Base-by-base conservation (phyloP, 1,139 yeast species). In the Yamadazyma atlantica region DNA sequence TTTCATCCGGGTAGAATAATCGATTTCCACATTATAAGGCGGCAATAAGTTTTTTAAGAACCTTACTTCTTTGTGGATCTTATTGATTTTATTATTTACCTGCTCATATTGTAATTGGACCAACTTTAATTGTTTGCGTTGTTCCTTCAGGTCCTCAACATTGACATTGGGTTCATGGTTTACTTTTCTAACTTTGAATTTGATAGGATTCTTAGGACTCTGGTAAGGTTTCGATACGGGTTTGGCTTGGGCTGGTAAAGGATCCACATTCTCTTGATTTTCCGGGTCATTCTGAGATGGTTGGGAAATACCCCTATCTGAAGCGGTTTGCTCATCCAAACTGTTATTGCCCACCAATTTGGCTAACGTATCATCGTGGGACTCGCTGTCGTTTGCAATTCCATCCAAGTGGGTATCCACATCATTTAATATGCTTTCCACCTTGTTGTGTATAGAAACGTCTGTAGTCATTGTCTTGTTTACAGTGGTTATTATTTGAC, bases 21-120 rank as follows among this genome's bases (percentile, higher is more conserved):
- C 76, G 19, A 70, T 57, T 42, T 71, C 75, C 29, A 69, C 73
- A 42, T 69, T 70, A 46, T 60, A 66, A 1, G 77, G 77, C 3
- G 77, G 77, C 32, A 71, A 62, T 29, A 71, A 57, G 36, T 62
- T 65, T 22, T 58, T 48, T 43, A 71, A 60, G 42, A 69, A 71
- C 15, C 53, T 53, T 26, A 71, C 62, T 41, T 71, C 77, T 50
- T 70, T 69, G 23, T 66, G 58, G 37, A 71, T 70, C 42, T 71
- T 71, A 21, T 39, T 51, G 17, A 69, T 63, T 29, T 66, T 55
- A 23, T 49, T 49, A 16, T 51, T 59, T 41, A 62, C 66, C 38
- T 55, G 62, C 36, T 69, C 73, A 42, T 67, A 66, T 48, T 67
- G 68, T 23, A 49, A 47, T 49, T 69, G 73, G 3, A 63, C 58